Base-by-base conservation (phyloP, 2,329 filamentous ascomycete genomes). In the Purpureocillium lavendulum region DNA sequence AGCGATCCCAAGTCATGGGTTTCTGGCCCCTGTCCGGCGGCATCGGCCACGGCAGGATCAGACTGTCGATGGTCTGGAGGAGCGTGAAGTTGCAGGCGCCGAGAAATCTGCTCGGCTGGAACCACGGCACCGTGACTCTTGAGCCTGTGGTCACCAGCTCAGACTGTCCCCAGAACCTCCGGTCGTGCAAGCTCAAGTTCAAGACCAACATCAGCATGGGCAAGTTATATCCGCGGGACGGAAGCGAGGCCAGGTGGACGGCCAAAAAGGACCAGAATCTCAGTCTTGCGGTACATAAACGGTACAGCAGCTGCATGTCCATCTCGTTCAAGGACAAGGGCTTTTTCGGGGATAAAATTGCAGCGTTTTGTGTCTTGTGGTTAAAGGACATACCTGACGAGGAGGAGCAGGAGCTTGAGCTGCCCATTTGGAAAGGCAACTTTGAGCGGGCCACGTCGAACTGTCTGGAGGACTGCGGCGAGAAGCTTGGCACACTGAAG, bases 61-160 rank as follows among this genome's bases (percentile, higher is more conserved):
- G 83, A 10, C 69, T 88, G 40, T 86, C 81, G 13, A 69, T 87
- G 65, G 77, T 87, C 3, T 87, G 84, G 70, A 73, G 84, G 33
- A 83, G 80, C 40, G 69, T 87, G 3, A 71, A 81, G 42, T 58
- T 84, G 2, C 70, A 82, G 48, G 61, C 79, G 2, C 77, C 79
- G 2, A 64, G 58, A 6, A 67, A 75, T 37, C 57, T 81, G 26
- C 60, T 77, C 1, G 84, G 84, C 2, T 87, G 82, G 81, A 77
- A 84, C 17, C 82, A 79, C 40, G 84, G 83, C 5, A 87, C 83
- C 0, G 52, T 87, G 1, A 77, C 84, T 45, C 62, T 86, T 32
- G 67, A 73, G n/a, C 68, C 73, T 11, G 68, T 64, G 37, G 61
- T 61, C 2, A 66, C 68, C 12, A 47, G 49, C 21, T 58, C 67